A percentile compares a stretch with the other conserved stretches of the same genome.
These are phyloP conservation scores for Gracilaria domingensis DNA, from an alignment of 23 red algal genomes.

Conservation along the genomic window DNA sequence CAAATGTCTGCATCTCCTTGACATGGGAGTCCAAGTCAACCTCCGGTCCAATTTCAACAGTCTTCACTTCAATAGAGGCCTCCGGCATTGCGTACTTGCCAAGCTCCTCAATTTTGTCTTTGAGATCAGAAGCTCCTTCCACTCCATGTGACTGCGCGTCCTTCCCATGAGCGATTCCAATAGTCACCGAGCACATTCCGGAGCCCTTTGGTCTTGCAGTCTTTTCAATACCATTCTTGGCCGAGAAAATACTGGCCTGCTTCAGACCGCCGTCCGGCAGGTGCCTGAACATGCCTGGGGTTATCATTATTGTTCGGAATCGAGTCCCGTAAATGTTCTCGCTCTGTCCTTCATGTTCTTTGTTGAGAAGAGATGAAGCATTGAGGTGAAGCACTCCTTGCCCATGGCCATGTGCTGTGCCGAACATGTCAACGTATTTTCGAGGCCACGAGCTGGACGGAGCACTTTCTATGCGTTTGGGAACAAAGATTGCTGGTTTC, in stretches of 20 bases:
- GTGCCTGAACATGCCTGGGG: constrained; percentile 63
- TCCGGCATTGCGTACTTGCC: constrained; percentile 58
- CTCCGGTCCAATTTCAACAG: constrained; percentile 12
- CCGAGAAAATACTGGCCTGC: constrained; percentile 27
- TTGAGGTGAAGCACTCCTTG: constrained; percentile 60
- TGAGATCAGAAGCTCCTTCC: constrained; percentile 43
- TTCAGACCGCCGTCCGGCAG: constrained; percentile 41
- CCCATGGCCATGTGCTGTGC: constrained; percentile 46
- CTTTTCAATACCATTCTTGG: constrained; percentile 44
- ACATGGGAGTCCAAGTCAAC: constrained; percentile 28
- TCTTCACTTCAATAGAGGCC: constrained; percentile 49
- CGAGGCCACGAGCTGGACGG: constrained; percentile 26
- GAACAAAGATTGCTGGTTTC: constrained; percentile 68
- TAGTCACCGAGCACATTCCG: constrained; percentile 38
- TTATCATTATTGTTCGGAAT: constrained; percentile 71
- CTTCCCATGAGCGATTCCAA: constrained; percentile 51
- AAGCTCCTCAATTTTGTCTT: constrained; percentile 63
- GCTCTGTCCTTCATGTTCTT: constrained; percentile 42
- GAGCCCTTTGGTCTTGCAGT: constrained; percentile 1
- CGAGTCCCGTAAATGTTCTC: constrained; percentile 53
- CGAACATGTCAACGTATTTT: constrained; percentile 62
- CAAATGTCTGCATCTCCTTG: constrained; percentile 58
- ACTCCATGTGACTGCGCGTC: constrained; percentile 24
- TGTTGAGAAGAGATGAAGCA: constrained; percentile 44
- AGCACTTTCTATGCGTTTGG: constrained; percentile 32